Evolutionary conservation across 2,329 filamentous ascomycete genomes (phyloP).

Genomic region (Pseudogymnoascus sp.): DNA sequence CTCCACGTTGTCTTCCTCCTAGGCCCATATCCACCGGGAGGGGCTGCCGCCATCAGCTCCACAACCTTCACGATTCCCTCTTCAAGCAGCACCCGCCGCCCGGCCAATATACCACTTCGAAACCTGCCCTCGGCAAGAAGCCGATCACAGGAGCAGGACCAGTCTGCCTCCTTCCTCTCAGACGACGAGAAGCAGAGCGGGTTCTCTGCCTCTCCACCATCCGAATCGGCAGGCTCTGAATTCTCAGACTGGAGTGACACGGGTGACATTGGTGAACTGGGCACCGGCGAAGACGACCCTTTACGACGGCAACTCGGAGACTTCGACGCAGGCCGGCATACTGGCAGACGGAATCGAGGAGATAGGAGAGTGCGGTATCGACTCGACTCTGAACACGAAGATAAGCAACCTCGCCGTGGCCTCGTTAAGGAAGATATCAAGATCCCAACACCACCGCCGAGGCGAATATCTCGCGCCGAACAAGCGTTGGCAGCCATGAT

Average conservation of each 20-base stretch:
- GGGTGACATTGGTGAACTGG: conserved; percentile 88
- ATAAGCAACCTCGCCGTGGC: conserved; percentile 33
- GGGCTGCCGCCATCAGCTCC: conserved; percentile 76
- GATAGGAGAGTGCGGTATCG: conserved; percentile 67
- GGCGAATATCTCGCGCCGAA: conserved; percentile 58
- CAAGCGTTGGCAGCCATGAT: conserved; percentile 76
- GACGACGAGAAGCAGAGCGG: conserved; percentile 35
- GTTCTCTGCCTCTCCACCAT: conserved; percentile 45
- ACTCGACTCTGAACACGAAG: conserved; percentile 35
- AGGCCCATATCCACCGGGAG: conserved; percentile 24
- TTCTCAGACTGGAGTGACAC: conserved; percentile 90
- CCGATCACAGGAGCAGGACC: conserved; percentile 23
- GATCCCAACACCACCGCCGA: conserved; percentile 63
- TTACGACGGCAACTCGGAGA: conserved; percentile 63
- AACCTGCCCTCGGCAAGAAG: conserved; percentile 49
- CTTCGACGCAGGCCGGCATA: conserved; percentile 51
- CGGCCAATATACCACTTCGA: conserved; percentile 82
- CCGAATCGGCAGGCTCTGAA: conserved; percentile 55
- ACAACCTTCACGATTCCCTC: conserved; percentile 79
- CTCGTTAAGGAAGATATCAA: conserved; percentile 69
- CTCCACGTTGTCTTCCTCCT: conserved; percentile 9
- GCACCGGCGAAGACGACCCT: conserved; percentile 76
- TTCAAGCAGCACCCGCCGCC: conserved; percentile 57
- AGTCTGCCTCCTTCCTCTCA: conserved; percentile 42
- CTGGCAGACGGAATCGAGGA: conserved; percentile 39